Conservation (phyloP, 306 rosid species). For the Pachyrhizus erosus region DNA sequence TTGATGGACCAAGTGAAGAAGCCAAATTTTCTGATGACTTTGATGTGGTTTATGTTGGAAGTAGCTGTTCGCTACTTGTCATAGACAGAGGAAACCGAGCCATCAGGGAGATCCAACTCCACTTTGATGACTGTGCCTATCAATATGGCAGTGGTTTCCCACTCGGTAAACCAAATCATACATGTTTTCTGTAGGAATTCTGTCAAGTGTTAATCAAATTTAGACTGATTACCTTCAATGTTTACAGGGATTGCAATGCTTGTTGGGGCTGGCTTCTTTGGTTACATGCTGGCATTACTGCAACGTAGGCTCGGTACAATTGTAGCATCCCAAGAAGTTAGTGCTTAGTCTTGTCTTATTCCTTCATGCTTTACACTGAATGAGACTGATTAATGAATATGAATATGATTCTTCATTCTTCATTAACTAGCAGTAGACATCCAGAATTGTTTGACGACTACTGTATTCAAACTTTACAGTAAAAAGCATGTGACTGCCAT, state of each 20-base stretch:
- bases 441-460: slow-evolving; percentile 1
- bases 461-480: neutral
- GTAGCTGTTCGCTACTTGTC: slow-evolving; percentile 87
- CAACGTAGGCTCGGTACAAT: slow-evolving; percentile 77
- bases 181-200: slow-evolving; percentile 6
- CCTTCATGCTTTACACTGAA: slow-evolving; percentile 31
- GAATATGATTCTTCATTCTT: slow-evolving; percentile 16
- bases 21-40: slow-evolving; percentile 91
- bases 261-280: slow-evolving; percentile 87
- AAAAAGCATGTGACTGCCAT: slow-evolving; percentile 18
- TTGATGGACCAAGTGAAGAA: slow-evolving; percentile 93
- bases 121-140: slow-evolving; percentile 93
- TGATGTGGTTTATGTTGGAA: slow-evolving; percentile 89
- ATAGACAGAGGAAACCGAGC: slow-evolving; percentile 89
- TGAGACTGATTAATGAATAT: neutral
- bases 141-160: slow-evolving; percentile 90
- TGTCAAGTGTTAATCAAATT: slow-evolving; percentile 19
- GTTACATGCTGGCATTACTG: slow-evolving; percentile 89
- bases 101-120: slow-evolving; percentile 89
- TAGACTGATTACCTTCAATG: slow-evolving; percentile 35
- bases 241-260: slow-evolving; percentile 80
- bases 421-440: neutral
- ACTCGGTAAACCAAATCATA: slow-evolving; percentile 62
- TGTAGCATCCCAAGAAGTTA: slow-evolving; percentile 72
- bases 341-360: slow-evolving; percentile 46